These are phyloP conservation scores for Stephania japonica DNA, from an alignment of 164 flowering plant species.

Conservation along the genomic window DNA sequence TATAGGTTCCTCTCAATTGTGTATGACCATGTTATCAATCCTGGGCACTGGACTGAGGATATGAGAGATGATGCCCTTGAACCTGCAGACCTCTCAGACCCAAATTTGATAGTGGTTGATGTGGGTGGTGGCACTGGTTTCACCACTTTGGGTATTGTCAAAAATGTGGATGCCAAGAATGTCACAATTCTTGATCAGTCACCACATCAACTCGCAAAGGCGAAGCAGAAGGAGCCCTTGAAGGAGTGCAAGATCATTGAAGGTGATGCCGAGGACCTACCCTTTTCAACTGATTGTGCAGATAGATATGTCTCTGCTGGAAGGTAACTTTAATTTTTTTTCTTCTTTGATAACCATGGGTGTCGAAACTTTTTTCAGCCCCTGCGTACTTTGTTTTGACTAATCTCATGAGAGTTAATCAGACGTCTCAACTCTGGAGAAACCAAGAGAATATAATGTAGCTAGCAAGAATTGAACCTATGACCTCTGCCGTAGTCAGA, in stretches of 20 bases:
- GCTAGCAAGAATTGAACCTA: no score
- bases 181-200: slow-evolving; percentile 67
- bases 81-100: slow-evolving; percentile 50
- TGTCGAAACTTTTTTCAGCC: no score
- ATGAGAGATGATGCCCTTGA: slow-evolving; percentile 74
- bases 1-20: slow-evolving; percentile 61
- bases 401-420: no score
- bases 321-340: slow-evolving; percentile 29
- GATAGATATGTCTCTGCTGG: slow-evolving; percentile 71
- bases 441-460: no score
- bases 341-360: no score
- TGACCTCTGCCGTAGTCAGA: no score
- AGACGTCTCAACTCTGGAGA: no score
- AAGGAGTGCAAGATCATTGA: slow-evolving; percentile 60
- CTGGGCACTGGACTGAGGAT: slow-evolving; percentile 76
- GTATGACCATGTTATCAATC: slow-evolving; percentile 65
- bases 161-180: slow-evolving; percentile 71
- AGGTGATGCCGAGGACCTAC: slow-evolving; percentile 72
- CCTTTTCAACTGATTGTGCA: slow-evolving; percentile 61
- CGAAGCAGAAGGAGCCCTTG: slow-evolving; percentile 54
- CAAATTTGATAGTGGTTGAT: slow-evolving; percentile 54
- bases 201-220: slow-evolving; percentile 71
- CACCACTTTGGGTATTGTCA: slow-evolving; percentile 60
- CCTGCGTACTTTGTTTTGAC: no score
- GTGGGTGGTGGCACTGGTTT: slow-evolving; percentile 77